phyloP scores from a whole-genome alignment of 2,329 filamentous ascomycete species.

The Dactylellina leptospora region DNA sequence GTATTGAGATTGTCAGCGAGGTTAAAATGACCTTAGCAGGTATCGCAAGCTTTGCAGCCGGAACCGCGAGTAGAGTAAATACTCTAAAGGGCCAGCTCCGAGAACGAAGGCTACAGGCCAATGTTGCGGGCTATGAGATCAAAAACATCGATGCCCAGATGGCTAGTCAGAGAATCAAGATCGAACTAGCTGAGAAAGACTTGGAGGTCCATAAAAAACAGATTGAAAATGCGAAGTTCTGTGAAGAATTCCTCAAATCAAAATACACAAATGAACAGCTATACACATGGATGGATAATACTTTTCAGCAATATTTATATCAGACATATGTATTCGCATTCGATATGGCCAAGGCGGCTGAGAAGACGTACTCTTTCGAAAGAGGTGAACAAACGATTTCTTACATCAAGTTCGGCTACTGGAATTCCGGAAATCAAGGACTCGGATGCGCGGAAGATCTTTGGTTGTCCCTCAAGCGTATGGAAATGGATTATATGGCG shows the following conservation, averaged over 20 bases:
- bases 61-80: background rate
- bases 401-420: conserved; percentile 53
- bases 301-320: background rate
- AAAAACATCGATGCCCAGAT: conserved; percentile 23
- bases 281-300: conserved; percentile 22
- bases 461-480: conserved; percentile 56
- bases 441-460: conserved; percentile 57
- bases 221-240: background rate
- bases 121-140: conserved; percentile 54
- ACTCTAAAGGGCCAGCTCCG: background rate
- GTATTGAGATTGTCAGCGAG: background rate
- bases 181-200: background rate
- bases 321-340: conserved; percentile 24
- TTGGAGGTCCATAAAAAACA: conserved; percentile 5
- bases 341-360: conserved; percentile 22
- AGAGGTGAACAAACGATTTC: background rate
- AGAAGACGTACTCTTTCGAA: conserved; percentile 19
- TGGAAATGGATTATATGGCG: conserved; percentile 57
- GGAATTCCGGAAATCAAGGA: conserved; percentile 60
- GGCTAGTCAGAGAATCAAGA: conserved; percentile 3
- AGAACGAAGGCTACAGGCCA: conserved; percentile 57
- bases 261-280: conserved; percentile 36
- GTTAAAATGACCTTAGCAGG: conserved; percentile 4
- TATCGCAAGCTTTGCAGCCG: conserved; percentile 4
- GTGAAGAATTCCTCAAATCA: conserved; percentile 7